Evolutionary conservation across 108 stramenopile species (phyloP).

Genomic region (Aurantiochytrium sp.): DNA sequence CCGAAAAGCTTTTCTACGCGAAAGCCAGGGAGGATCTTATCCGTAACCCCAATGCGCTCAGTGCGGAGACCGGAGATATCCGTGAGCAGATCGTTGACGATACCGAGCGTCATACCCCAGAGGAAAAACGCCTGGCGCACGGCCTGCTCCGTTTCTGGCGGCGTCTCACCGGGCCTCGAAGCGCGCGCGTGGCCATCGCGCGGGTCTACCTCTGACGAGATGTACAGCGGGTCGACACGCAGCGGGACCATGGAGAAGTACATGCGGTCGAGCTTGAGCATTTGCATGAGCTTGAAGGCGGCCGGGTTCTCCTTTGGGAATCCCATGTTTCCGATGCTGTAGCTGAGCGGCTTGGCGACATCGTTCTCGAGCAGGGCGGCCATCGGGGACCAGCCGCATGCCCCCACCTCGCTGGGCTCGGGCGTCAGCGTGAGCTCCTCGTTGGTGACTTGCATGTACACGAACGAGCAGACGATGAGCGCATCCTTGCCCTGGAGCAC

Average conservation of each 20-base stretch:
- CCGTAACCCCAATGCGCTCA: not conserved
- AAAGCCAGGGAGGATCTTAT: not conserved
- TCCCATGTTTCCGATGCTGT: not conserved
- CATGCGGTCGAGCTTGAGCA: not conserved
- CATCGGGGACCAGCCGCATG: not conserved
- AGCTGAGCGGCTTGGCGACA: not conserved
- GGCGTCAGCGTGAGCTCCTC: not conserved
- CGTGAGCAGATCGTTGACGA: not conserved
- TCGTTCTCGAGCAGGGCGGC: not conserved
- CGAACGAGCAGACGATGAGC: not conserved
- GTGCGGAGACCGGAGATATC: not conserved
- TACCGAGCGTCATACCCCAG: slow-evolving; percentile 18
- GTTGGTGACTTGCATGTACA: not conserved
- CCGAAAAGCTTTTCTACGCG: not conserved
- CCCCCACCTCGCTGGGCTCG: not conserved
- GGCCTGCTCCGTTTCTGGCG: not conserved
- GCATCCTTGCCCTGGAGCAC: not conserved
- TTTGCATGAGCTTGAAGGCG: not conserved
- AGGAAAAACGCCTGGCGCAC: not conserved
- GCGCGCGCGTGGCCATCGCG: not conserved
- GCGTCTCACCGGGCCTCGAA: not conserved
- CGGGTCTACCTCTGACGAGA: not conserved
- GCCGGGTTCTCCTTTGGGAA: not conserved
- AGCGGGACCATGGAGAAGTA: not conserved
- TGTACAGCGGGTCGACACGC: not conserved